These are phyloP conservation scores for Alternaria brassicicola DNA, from an alignment of 2,329 filamentous ascomycete genomes.

Conservation along the genomic window DNA sequence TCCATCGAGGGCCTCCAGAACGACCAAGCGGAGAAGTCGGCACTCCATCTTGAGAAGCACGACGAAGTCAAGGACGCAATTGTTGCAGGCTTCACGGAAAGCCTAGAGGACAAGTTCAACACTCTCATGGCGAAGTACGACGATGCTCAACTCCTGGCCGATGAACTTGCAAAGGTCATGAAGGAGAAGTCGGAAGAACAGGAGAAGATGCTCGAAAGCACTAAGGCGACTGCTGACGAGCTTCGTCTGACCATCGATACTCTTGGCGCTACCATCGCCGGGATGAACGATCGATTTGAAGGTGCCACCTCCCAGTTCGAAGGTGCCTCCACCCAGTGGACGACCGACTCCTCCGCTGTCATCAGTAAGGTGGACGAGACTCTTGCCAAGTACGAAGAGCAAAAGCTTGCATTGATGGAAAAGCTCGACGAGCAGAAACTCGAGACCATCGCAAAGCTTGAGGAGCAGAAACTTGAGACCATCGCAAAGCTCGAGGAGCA, in stretches of 20 bases:
- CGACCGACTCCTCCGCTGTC: constrained; percentile 84
- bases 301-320: constrained; percentile 82
- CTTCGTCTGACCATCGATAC: constrained; percentile 85
- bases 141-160: constrained; percentile 75
- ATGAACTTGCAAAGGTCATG: constrained; percentile 73
- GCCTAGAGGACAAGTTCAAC: constrained; percentile 77
- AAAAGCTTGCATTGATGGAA: constrained; percentile 76
- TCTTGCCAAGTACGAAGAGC: constrained; percentile 74
- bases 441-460: constrained; percentile 74
- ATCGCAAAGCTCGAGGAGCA: constrained; percentile 74
- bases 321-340: constrained; percentile 84
- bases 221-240: constrained; percentile 83
- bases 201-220: constrained; percentile 73
- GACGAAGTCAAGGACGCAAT: constrained; percentile 64
- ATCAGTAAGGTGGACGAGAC: constrained; percentile 83
- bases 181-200: constrained; percentile 76
- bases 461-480: constrained; percentile 67
- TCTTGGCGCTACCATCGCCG: constrained; percentile 68
- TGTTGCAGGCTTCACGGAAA: constrained; percentile 60
- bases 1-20: constrained; percentile 80
- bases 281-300: constrained; percentile 66
- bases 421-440: constrained; percentile 57
- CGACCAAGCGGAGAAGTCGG: constrained; percentile 70
- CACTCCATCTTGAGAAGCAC: constrained; percentile 63
- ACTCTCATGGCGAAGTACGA: constrained; percentile 88